These are phyloP conservation scores for Paramecium biaurelia DNA, from an alignment of 73 alveolate genomes.

Conservation along the genomic window DNA sequence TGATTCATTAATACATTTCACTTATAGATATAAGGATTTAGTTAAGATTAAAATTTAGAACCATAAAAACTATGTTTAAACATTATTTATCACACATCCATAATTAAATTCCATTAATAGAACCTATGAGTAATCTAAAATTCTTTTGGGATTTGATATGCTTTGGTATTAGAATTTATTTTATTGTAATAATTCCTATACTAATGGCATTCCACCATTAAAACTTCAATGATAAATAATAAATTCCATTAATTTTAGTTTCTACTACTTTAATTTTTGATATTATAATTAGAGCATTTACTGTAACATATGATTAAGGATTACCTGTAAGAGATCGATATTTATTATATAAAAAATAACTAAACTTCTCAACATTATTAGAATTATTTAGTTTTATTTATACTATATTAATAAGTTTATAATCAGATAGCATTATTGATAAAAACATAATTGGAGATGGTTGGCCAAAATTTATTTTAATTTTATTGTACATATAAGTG, in stretches of 20 bases:
- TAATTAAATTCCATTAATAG: conserved; percentile 25
- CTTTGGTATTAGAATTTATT: background rate
- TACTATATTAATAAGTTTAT: background rate
- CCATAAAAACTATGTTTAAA: background rate
- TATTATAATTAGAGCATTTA: background rate
- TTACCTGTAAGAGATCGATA: conserved; percentile 22
- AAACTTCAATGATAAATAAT: background rate
- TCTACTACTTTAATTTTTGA: background rate
- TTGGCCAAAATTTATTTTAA: conserved; percentile 31
- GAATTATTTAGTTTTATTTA: background rate
- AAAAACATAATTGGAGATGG: conserved; percentile 13
- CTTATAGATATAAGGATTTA: background rate
- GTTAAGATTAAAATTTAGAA: background rate
- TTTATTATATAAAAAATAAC: background rate
- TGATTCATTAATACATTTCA: background rate
- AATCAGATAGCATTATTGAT: background rate
- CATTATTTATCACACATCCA: background rate
- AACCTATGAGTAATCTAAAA: background rate
- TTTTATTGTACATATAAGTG: background rate
- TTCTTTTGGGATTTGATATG: conserved; percentile 8
- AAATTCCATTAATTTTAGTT: background rate
- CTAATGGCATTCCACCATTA: background rate
- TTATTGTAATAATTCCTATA: background rate
- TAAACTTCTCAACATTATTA: background rate
- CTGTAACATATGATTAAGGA: conserved; percentile 5